Evolutionary conservation across 164 flowering plant species (phyloP), one percentile per base, ranked within the genome.

Genomic region (Kalanchoe fedtschenkoi): DNA sequence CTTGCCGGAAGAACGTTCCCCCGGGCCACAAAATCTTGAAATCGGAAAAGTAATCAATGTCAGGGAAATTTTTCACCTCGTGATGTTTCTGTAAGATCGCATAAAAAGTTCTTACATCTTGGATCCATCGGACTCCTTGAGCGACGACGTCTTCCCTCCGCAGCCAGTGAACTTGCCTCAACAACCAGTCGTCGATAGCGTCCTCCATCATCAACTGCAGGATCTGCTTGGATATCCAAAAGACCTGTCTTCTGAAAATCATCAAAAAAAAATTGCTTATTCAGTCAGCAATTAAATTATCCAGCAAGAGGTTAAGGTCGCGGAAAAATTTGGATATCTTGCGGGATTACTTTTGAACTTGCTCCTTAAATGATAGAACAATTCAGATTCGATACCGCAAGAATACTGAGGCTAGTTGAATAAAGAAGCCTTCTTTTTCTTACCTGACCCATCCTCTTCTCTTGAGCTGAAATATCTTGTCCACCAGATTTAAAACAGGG

Each of bases 371-470:
- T 2, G 39, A 37, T 37, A 37, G 1, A 37, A 37, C 8, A 2
- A 11, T 6, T 37, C 0, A 26, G 24, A 19, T 44, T 0, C 9
- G 24, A 22, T 44, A 5, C 22, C 24, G 24, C 9, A n/a, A 5
- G 32, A 51, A 26, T n/a, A 26, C 56, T 26, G 17, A 44, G 51
- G 51, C 11, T 17, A 17, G 32, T 24, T 24, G 24, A 26, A 51
- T 29, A 51, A 47, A 51, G 17, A 51, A 24, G 56, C 15, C 24
- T 51, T 26, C 15, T 13, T 51, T 24, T 51, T 29, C 81, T 74
- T 65, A 91, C 99, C 99, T 91, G 61, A 95, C 66, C 97, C 99
- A 95, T 63, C 99, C 99, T 79, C 99, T 81, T 70, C 85, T 84
- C 34, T 95, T 87, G 17, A 95, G 96, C 79, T 91, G 99, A 77